phyloP scores from a whole-genome alignment of 2,329 filamentous ascomycete genomes.

The Penicillium hesseltinei region DNA sequence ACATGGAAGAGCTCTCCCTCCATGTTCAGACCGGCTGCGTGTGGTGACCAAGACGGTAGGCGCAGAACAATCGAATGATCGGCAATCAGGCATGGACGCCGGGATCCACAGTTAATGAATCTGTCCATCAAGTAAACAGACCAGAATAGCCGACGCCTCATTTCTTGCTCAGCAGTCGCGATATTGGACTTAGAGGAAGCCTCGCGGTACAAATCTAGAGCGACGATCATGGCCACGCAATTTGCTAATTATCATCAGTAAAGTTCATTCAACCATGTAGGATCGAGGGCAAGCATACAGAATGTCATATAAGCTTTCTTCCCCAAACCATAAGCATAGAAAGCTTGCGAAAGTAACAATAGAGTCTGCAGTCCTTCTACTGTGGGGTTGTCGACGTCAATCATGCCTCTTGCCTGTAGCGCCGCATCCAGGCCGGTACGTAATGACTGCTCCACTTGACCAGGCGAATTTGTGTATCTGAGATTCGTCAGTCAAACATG shows the following conservation, averaged over 20 bases:
- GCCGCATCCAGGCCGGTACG: constrained; percentile 72
- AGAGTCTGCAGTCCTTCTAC: constrained; percentile 75
- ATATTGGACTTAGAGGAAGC: constrained; percentile 62
- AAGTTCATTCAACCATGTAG: background rate
- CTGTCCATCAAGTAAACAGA: constrained; percentile 82
- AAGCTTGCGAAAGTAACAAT: constrained; percentile 71
- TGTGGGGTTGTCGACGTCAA: constrained; percentile 78
- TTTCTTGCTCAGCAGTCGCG: constrained; percentile 69
- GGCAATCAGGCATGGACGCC: constrained; percentile 73
- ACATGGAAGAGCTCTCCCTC: constrained; percentile 81
- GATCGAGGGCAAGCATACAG: constrained; percentile 49
- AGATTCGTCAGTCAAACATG: constrained; percentile 21
- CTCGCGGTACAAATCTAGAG: constrained; percentile 77
- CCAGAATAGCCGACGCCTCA: constrained; percentile 80
- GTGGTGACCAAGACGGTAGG: constrained; percentile 70
- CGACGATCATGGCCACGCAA: constrained; percentile 78
- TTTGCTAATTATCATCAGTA: constrained; percentile 52
- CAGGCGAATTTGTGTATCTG: constrained; percentile 68
- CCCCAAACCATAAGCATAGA: constrained; percentile 72
- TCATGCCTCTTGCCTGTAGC: constrained; percentile 63
- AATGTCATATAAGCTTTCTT: constrained; percentile 87
- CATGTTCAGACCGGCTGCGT: constrained; percentile 58
- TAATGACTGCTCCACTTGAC: constrained; percentile 65
- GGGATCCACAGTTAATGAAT: constrained; percentile 79
- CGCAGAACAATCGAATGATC: constrained; percentile 74